Percentiles rank a stretch among this genome's conserved stretches.
These are phyloP conservation scores for Beta corolliflora DNA, from an alignment of 179 eudicot genomes.

Conservation along the genomic window DNA sequence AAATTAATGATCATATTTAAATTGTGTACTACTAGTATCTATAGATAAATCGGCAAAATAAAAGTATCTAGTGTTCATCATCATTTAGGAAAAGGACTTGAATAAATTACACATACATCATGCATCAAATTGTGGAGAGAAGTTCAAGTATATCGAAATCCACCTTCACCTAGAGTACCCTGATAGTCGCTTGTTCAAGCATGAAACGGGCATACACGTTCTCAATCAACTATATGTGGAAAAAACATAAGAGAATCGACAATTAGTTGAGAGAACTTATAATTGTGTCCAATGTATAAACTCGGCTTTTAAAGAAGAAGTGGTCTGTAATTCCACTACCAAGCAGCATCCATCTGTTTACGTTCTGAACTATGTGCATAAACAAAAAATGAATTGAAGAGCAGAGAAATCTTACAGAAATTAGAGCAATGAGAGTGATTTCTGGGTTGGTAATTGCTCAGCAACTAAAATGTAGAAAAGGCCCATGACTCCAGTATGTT, in stretches of 20 bases:
- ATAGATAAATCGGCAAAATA: background rate
- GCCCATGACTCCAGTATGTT: constrained; percentile 90
- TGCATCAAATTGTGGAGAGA: background rate
- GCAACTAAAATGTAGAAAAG: constrained; percentile 77
- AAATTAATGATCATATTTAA: too few species aligned
- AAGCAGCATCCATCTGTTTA: too few species aligned
- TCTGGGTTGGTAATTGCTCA: constrained; percentile 40
- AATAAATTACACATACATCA: background rate
- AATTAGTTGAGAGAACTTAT: background rate
- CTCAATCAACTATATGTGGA: background rate
- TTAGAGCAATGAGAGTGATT: constrained; percentile 7
- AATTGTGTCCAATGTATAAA: background rate
- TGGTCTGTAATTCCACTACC: background rate
- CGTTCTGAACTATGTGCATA: background rate
- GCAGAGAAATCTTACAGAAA: constrained; percentile 20
- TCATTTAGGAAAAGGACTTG: background rate
- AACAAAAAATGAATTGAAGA: background rate
- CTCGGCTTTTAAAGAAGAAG: background rate
- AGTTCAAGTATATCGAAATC: background rate
- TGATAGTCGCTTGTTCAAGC: background rate
- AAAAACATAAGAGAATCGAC: background rate
- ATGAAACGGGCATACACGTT: background rate
- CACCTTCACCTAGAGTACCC: background rate
- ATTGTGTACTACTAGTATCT: background rate
- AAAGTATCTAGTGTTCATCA: background rate